Evolutionary conservation across 768 basidiomycete genomes (phyloP), one percentile per base, ranked within the genome.

Genomic region (Multifurca ochricompacta): DNA sequence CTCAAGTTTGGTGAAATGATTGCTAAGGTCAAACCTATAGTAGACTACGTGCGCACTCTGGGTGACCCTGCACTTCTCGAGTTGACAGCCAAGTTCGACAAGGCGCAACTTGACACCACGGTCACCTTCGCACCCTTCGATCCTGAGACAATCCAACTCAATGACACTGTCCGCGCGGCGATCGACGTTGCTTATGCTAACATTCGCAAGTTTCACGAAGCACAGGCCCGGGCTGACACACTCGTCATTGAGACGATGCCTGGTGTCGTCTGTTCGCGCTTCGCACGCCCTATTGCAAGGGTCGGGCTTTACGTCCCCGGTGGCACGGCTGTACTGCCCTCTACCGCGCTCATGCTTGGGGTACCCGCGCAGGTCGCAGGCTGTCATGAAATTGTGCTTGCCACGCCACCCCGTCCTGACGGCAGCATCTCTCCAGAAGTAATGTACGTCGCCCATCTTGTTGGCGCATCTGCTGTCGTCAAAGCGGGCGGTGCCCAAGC

Each of bases 231-330:
- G 58, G 75, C 75, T 44, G 74, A 77, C 47, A 72, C 80, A 21
- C 76, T 99, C 40, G 74, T 79, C 6, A 91, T 99, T 6, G 92
- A 97, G 70, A 98, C 96, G 10, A 97, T 92, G 91, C 94, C 96
- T 6, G 96, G 96, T 9, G 94, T 99, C 40, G 84, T 91, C 2
- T 98, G 96, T 71, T 87, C 91, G 45, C 83, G 96, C 36, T 96
- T 98, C 69, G 87, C 91, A 2, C 82, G 93, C 41, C 86, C 96
- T n/a, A 93, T 99, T 63, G 84, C 87, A 44, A 85, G 94, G 40
- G 95, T 98, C 30, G 96, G 96, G 34, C 74, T 99, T 42, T 99
- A 99, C 70, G 87, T 99, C 2, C 96, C 96, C 2, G 96, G 96
- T 27, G 96, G 96, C 14, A 98, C 96, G 4, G 96, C 96, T 2